phyloP scores from a whole-genome alignment of 1,284 basidiomycete species.

The Ceratobasidium sp. region DNA sequence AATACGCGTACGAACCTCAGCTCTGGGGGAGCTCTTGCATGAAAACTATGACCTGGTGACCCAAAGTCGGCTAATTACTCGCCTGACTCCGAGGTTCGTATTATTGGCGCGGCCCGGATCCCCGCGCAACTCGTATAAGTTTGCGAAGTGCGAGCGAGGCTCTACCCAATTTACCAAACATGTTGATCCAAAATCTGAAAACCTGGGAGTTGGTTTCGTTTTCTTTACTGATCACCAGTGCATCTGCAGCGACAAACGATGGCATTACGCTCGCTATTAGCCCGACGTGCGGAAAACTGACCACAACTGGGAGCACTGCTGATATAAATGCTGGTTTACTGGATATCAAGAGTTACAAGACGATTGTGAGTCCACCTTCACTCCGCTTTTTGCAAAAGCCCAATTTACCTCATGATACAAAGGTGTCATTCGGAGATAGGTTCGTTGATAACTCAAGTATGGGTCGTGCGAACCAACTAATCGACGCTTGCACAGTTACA shows the following conservation, averaged over 20 bases:
- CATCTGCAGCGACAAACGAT: conserved; percentile 38
- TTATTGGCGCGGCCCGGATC: no score
- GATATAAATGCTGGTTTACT: conserved; percentile 61
- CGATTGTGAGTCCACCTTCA: conserved; percentile 55
- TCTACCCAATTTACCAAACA: no score
- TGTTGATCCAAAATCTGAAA: no score
- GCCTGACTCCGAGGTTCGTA: no score
- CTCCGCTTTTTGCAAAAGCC: conserved; percentile 51
- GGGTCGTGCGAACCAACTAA: background rate
- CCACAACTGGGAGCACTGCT: conserved; percentile 51
- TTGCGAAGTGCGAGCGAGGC: no score
- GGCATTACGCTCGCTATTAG: conserved; percentile 45
- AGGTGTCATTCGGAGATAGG: conserved; percentile 20
- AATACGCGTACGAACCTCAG: no score
- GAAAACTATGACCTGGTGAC: no score
- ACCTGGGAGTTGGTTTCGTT: background rate
- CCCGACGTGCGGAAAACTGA: conserved; percentile 39
- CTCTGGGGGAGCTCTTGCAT: no score
- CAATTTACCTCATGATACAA: conserved; percentile 56
- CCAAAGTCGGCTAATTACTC: no score
- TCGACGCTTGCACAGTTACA: conserved; percentile 52
- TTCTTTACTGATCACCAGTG: background rate
- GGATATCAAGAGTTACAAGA: conserved; percentile 55
- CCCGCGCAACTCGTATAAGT: no score
- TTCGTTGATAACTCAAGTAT: background rate